phyloP scores from a whole-genome alignment of 2,329 filamentous ascomycete genomes.

The Fonsecaea erecta region DNA sequence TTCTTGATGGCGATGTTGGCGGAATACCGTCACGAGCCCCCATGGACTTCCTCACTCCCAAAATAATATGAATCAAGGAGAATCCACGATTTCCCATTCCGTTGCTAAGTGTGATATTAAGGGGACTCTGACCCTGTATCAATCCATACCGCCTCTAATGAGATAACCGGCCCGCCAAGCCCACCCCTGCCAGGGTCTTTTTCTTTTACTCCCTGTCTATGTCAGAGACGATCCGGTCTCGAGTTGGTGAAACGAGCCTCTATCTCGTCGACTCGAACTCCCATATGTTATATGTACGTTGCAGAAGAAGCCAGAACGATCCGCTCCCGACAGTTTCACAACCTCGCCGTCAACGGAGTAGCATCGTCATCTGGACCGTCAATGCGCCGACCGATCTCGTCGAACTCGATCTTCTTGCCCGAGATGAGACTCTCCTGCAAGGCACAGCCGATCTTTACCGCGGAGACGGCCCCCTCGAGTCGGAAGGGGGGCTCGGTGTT shows the following conservation, averaged over 20 bases:
- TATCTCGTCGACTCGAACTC: neutral
- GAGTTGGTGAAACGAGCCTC: neutral
- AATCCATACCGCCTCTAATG: neutral
- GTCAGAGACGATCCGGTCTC: neutral
- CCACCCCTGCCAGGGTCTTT: no score
- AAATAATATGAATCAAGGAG: no score
- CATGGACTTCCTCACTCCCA: no score
- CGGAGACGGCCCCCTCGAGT: slow-evolving; percentile 61
- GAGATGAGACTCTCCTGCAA: slow-evolving; percentile 62
- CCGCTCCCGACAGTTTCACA: slow-evolving; percentile 11
- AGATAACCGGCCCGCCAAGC: no score
- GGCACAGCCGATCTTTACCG: slow-evolving; percentile 63
- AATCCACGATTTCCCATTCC: neutral
- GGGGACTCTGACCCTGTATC: neutral
- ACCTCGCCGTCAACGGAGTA: slow-evolving; percentile 12
- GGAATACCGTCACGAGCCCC: no score
- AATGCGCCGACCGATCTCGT: slow-evolving; percentile 57
- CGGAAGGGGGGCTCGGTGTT: slow-evolving; percentile 61
- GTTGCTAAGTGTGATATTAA: neutral
- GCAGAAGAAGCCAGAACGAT: neutral
- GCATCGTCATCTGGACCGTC: neutral
- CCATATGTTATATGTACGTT: neutral
- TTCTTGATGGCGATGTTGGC: no score
- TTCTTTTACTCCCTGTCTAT: neutral
- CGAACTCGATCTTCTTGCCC: slow-evolving; percentile 63